Base-by-base conservation (phyloP, 768 basidiomycete species). In the Russula compacta region DNA sequence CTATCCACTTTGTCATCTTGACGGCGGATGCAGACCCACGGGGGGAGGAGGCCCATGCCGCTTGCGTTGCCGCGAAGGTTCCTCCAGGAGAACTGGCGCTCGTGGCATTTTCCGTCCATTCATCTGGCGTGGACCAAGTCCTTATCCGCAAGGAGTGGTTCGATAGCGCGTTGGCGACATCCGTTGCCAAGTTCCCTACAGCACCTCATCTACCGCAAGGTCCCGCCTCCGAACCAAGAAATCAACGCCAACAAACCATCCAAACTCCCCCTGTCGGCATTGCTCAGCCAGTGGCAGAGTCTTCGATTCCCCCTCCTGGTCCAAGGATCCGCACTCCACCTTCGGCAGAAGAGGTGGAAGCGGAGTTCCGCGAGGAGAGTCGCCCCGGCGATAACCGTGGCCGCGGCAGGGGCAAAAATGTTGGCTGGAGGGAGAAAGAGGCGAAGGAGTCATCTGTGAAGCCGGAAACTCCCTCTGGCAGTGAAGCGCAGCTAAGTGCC, bases 81-180 rank as follows among this genome's bases (percentile, higher is more conserved):
- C 77, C 80, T 6, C 83, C 85, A 1, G 86, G 87, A 43, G 86
- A 91, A 65, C 76, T 92, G 40, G 88, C 89, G 29, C 77, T 93
- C 53, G 87, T 91, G 6, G 89, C 88, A 35, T 93, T 92, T 74
- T 89, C 87, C 2, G 89, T 93, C n/a, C 91, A 92, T 69, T 85
- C 87, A 17, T 83, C 81, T n/a, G 91, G 91, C 40, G 91, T 93
- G 14, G 91, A 93, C 69, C 91, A 93, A 69, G 83, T 93, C 33
- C 80, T 93, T 55, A 86, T 93, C 66, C 83, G 87, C 65, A 88
- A 83, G 71, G 91, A 93, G 69, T 90, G 89, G 87, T 90, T 82
- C 66, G 87, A 91, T 64, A 68, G 75, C n/a, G 89, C 89, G 0
- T 72, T 89, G 39, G 68, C 74, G 7, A 72, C 76, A 17, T 76